Evolutionary conservation across 2,329 filamentous ascomycete species (phyloP), one percentile per base, ranked within the genome.

Genomic region (Beauveria sp.): DNA sequence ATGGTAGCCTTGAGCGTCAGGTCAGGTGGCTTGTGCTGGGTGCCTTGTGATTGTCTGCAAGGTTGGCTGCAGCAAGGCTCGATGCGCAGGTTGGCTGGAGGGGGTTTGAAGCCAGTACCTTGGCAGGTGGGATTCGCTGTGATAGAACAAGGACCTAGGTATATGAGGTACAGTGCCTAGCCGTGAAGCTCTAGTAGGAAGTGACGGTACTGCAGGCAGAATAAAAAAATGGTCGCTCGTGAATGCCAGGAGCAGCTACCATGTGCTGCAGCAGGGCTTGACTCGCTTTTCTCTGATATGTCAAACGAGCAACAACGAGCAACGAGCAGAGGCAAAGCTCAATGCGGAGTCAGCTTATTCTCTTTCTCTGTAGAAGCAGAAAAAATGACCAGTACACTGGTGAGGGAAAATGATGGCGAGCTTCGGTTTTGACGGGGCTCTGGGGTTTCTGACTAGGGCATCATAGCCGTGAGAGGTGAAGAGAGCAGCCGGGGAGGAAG

Each of bases 371-470:
- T 12, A 40, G 18, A 20, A 8, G 16, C 12, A 24, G 18, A 49
- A 26, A 16, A 34, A n/a, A 40, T 12, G n/a, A 8, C 18, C 3
- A 18, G n/a, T 28, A 28, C 22, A 5, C n/a, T 43, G 12, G 34
- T 51, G 49, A 53, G 48, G 58, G 38, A 43, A 18, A 59, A 6
- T 8, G 31, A 50, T 24, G 20, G 48, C 58, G 49, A 28, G n/a
- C 16, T 46, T 46, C 49, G 38, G 34, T 46, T 45, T 46, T 28
- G 38, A 34, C 16, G 42, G 49, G 49, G 38, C 42, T 28, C 22
- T 51, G 34, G 18, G 5, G 31, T 59, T 51, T 60, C 50, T 53
- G 43, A 20, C 34, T 60, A 60, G 58, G 58, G 58, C 58, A 53
- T 53, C 48, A 34, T 60, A 45, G 34, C 12, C 48, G 40, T 60